phyloP scores from a whole-genome alignment of 768 basidiomycete species.

The Termitomyces sp. region DNA sequence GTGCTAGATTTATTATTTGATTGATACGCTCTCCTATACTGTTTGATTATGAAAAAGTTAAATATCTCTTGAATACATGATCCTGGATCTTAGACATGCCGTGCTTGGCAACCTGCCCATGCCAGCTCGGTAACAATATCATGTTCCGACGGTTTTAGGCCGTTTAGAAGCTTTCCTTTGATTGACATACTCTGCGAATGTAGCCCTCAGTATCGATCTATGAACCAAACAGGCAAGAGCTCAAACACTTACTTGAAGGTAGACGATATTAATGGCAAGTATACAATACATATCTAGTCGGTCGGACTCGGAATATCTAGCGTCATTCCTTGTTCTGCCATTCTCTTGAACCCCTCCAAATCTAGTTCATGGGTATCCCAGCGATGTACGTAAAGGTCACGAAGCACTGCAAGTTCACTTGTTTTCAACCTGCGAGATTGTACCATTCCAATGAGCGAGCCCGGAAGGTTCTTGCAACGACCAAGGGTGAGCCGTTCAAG shows the following conservation, averaged over 20 bases:
- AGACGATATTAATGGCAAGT: not conserved
- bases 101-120: too few species aligned
- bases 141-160: too few species aligned
- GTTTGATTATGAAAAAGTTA: too few species aligned
- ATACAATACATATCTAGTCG: not conserved
- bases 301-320: not conserved
- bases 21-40: too few species aligned
- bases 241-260: not conserved
- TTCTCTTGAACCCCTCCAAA: not conserved
- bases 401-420: not conserved
- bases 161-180: too few species aligned
- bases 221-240: not conserved
- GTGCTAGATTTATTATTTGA: too few species aligned
- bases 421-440: not conserved
- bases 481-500: constrained; percentile 1
- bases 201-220: too few species aligned
- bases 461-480: not conserved
- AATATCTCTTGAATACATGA: too few species aligned
- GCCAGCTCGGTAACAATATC: too few species aligned
- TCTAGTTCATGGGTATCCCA: not conserved
- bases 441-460: not conserved
- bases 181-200: too few species aligned
- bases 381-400: not conserved
- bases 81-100: too few species aligned
- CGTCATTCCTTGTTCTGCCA: not conserved